phyloP scores from a whole-genome alignment of 2,329 filamentous ascomycete species.

The Phyllosticta citrichinensis region DNA sequence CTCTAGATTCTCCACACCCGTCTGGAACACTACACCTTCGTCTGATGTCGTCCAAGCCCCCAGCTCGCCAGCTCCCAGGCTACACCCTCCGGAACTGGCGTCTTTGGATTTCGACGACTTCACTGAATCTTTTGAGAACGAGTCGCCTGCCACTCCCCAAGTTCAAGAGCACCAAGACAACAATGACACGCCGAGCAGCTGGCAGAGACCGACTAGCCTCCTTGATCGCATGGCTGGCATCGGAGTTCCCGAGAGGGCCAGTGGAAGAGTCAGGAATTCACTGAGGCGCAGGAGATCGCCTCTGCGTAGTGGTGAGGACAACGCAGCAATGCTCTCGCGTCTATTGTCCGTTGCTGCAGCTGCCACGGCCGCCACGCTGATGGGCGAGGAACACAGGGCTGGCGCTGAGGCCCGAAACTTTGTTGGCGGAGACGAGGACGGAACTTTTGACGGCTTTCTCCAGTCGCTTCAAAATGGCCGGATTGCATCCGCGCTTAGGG shows the following conservation, averaged over 20 bases:
- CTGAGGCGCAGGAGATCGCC: constrained; percentile 44
- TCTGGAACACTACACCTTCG: constrained; percentile 15
- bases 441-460: constrained; percentile 53
- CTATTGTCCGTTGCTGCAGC: constrained; percentile 54
- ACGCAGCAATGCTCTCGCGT: constrained; percentile 51
- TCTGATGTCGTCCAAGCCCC: constrained; percentile 15
- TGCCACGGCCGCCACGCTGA: constrained; percentile 54
- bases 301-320: constrained; percentile 47
- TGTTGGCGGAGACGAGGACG: constrained; percentile 47
- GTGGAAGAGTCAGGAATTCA: constrained; percentile 34
- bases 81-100: constrained; percentile 26
- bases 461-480: constrained; percentile 52
- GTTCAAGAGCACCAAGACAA: background rate
- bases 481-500: constrained; percentile 46
- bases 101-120: constrained; percentile 29
- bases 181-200: background rate
- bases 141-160: background rate
- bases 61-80: constrained; percentile 23
- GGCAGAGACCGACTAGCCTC: constrained; percentile 4
- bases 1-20: constrained; percentile 14
- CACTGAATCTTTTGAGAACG: constrained; percentile 6
- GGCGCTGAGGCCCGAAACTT: constrained; percentile 46
- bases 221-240: constrained; percentile 9
- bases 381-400: constrained; percentile 48
- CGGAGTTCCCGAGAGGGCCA: constrained; percentile 18